These are phyloP conservation scores for Termitomyces sp. DNA, from an alignment of 768 basidiomycete species.

Conservation along the genomic window DNA sequence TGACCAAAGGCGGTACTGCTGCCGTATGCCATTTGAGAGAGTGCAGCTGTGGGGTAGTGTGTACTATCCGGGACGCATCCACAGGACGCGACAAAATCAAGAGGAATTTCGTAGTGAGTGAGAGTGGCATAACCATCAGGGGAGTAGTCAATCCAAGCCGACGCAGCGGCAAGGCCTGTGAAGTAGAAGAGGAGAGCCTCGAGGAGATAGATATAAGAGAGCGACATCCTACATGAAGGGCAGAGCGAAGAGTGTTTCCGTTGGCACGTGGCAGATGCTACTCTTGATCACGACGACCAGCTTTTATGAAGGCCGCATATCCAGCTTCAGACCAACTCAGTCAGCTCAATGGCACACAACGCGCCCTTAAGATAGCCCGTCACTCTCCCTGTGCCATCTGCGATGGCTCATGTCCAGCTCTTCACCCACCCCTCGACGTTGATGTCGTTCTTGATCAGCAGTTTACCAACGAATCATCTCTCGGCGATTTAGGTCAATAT, in stretches of 20 bases:
- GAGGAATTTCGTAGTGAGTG: slow-evolving; percentile 67
- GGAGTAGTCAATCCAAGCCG: slow-evolving; percentile 62
- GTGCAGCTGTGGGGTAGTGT: slow-evolving; percentile 74
- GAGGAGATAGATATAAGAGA: slow-evolving; percentile 7
- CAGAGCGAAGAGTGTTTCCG: not conserved
- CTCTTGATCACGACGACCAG: not conserved
- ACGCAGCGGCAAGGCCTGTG: slow-evolving; percentile 4
- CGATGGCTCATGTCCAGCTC: slow-evolving; percentile 54
- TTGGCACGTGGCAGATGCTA: slow-evolving; percentile 4
- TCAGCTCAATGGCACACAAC: slow-evolving; percentile 43
- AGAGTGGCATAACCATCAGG: slow-evolving; percentile 64
- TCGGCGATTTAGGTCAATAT: slow-evolving; percentile 58
- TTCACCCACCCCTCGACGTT: slow-evolving; percentile 59
- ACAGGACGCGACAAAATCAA: slow-evolving; percentile 64
- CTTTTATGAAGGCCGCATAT: slow-evolving; percentile 68
- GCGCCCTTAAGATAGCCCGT: slow-evolving; percentile 77
- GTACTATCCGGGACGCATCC: slow-evolving; percentile 70
- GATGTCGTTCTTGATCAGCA: slow-evolving; percentile 56
- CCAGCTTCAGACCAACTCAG: slow-evolving; percentile 54
- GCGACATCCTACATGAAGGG: not conserved
- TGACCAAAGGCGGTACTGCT: slow-evolving; percentile 64
- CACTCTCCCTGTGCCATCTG: slow-evolving; percentile 73
- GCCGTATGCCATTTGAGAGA: slow-evolving; percentile 78
- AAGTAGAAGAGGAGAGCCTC: not conserved
- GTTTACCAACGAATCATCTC: slow-evolving; percentile 41